A percentile compares a stretch with the other conserved stretches of the same genome.
phyloP scores from a whole-genome alignment of 352 stramenopile species.

The Globisporangium barbulae region DNA sequence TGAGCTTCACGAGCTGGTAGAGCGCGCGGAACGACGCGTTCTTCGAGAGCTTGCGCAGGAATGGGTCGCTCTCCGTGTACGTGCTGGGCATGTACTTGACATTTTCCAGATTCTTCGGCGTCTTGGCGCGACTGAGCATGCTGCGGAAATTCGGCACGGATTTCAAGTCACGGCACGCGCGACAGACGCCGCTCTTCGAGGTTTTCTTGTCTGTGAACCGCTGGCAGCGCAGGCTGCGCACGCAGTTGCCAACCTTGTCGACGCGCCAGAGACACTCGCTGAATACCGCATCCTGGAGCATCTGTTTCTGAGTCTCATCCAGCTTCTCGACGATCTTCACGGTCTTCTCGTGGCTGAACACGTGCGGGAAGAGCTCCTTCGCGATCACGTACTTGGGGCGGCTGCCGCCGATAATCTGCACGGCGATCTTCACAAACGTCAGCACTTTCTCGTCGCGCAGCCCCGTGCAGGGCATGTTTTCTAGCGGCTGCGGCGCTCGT shows the following conservation, averaged over 20 bases:
- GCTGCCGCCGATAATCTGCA: slow-evolving; percentile 73
- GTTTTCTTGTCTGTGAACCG: slow-evolving; percentile 33
- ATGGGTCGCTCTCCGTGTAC: slow-evolving; percentile 77
- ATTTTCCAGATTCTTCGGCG: slow-evolving; percentile 71
- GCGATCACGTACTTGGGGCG: slow-evolving; percentile 79
- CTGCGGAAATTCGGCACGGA: slow-evolving; percentile 74
- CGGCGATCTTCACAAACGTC: slow-evolving; percentile 54
- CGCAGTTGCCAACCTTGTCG: slow-evolving; percentile 66
- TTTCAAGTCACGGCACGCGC: slow-evolving; percentile 63
- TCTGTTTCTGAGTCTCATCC: slow-evolving; percentile 38
- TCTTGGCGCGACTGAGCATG: slow-evolving; percentile 65
- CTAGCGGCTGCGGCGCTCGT: background rate
- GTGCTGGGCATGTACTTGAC: slow-evolving; percentile 74
- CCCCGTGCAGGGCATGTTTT: slow-evolving; percentile 44
- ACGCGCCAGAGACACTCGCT: slow-evolving; percentile 80
- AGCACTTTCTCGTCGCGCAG: slow-evolving; percentile 64
- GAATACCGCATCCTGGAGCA: slow-evolving; percentile 72
- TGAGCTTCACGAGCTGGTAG: slow-evolving; percentile 57
- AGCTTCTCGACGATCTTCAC: slow-evolving; percentile 68
- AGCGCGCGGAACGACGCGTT: slow-evolving; percentile 67
- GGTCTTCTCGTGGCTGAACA: slow-evolving; percentile 52
- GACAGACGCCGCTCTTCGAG: slow-evolving; percentile 45
- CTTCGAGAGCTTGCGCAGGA: slow-evolving; percentile 75
- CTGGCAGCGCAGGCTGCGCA: slow-evolving; percentile 69
- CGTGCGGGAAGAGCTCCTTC: slow-evolving; percentile 64